Evolutionary conservation across 169 alveolate genomes (phyloP).

Genomic region (Eimeria acervulina): DNA sequence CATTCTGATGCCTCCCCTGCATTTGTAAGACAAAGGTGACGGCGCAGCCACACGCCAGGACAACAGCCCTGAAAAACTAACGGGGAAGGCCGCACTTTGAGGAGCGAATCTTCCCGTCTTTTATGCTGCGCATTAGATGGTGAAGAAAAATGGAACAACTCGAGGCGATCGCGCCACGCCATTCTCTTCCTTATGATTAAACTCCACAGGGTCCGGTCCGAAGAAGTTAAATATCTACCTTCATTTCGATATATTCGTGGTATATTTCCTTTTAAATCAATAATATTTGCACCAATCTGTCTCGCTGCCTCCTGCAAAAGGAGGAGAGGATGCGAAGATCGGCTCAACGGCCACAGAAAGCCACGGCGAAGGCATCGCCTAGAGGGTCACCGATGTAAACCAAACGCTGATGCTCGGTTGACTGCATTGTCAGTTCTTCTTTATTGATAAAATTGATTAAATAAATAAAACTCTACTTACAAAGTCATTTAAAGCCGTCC

Average conservation of each 20-base stretch:
- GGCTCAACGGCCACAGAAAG: neutral
- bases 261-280: too few relatives aligned
- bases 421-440: neutral
- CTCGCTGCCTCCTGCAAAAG: too few relatives aligned
- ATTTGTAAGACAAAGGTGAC: slow-evolving; percentile 16
- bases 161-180: neutral
- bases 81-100: slow-evolving; percentile 24
- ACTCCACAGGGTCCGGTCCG: neutral
- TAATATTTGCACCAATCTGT: too few relatives aligned
- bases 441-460: neutral
- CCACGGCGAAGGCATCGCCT: neutral
- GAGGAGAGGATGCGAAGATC: neutral
- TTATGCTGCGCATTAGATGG: neutral
- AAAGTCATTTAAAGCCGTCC: neutral
- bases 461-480: neutral
- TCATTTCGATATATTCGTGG: too few relatives aligned
- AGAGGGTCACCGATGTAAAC: slow-evolving; percentile 51
- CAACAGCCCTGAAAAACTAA: slow-evolving; percentile 3
- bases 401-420: too few relatives aligned
- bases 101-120: neutral
- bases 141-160: neutral
- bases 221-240: too few relatives aligned
- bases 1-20: neutral
- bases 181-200: neutral
- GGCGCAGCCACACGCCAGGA: slow-evolving; percentile 10